Conservation (phyloP, 495 filamentous ascomycete genomes). For the Rostrohypoxylon terebratum region DNA sequence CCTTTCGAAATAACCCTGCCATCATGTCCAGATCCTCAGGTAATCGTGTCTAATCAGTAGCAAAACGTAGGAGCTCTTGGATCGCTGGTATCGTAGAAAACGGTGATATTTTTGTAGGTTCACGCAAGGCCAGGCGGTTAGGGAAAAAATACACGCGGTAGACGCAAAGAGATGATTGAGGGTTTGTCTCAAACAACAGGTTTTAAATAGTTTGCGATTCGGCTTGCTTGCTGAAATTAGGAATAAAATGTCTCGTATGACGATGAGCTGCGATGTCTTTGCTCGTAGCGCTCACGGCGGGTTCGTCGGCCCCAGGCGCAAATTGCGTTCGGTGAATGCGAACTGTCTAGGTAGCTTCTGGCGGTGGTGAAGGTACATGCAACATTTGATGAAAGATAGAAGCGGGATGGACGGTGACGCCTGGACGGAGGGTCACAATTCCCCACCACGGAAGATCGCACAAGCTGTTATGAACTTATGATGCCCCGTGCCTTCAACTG, state of each 20-base stretch:
- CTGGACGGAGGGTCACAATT: conserved; percentile 53
- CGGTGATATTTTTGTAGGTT: conserved; percentile 35
- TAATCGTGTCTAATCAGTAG: conserved; percentile 32
- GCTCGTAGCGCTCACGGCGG: conserved; percentile 49
- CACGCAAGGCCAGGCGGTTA: conserved; percentile 42
- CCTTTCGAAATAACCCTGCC: conserved; percentile 88
- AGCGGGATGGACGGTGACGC: conserved; percentile 53
- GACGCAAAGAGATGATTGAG: conserved; percentile 41
- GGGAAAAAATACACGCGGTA: conserved; percentile 46
- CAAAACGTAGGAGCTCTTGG: conserved; percentile 14
- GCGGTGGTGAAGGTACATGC: conserved; percentile 52
- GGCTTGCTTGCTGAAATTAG: conserved; percentile 53
- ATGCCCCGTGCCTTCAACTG: conserved; percentile 54
- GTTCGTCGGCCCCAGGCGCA: conserved; percentile 47
- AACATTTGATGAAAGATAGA: conserved; percentile 49
- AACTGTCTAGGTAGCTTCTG: conserved; percentile 45
- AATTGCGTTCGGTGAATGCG: conserved; percentile 50
- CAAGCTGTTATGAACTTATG: conserved; percentile 52
- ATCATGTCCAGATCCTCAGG: conserved; percentile 60
- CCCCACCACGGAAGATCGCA: conserved; percentile 55
- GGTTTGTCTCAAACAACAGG: conserved; percentile 48
- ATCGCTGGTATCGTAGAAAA: conserved; percentile 33
- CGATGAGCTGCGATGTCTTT: conserved; percentile 48
- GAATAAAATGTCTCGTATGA: conserved; percentile 64
- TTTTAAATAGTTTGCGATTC: conserved; percentile 55